Conservation (phyloP, 176 grass and related monocot genomes). For the Raddia distichophylla region DNA sequence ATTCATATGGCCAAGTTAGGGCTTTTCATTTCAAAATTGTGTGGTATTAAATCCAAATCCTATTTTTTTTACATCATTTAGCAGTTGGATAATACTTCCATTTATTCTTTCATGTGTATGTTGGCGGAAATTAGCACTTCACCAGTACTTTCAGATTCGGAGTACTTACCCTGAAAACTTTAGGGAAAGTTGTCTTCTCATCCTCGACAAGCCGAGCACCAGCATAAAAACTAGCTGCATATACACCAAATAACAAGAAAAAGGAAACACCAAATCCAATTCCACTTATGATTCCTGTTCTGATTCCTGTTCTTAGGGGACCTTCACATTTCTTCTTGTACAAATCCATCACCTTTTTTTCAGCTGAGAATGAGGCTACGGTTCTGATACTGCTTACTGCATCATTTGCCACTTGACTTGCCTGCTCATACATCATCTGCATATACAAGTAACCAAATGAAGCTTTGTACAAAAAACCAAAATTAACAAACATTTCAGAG, state of each 20-base stretch:
- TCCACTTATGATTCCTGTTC: slow-evolving; percentile 86
- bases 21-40: slow-evolving; percentile 8
- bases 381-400: slow-evolving; percentile 91
- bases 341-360: slow-evolving; percentile 87
- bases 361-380: slow-evolving; percentile 79
- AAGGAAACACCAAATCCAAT: slow-evolving; percentile 90
- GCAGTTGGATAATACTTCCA: not conserved
- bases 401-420: slow-evolving; percentile 94
- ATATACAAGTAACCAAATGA: slow-evolving; percentile 35
- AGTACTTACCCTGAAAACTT: slow-evolving; percentile 84
- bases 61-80: slow-evolving; percentile 19
- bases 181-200: slow-evolving; percentile 75
- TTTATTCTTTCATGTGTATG: slow-evolving; percentile 12
- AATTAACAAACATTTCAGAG: not conserved
- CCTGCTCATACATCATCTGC: slow-evolving; percentile 95
- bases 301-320: slow-evolving; percentile 73
- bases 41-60: not conserved
- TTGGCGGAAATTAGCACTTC: not conserved
- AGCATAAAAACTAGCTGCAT: slow-evolving; percentile 94
- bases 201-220: slow-evolving; percentile 87
- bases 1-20: slow-evolving; percentile 12
- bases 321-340: slow-evolving; percentile 92
- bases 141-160: not conserved
- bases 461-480: slow-evolving; percentile 13
- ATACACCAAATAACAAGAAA: slow-evolving; percentile 91